Percentiles rank a stretch among this genome's conserved stretches.
phyloP scores from a whole-genome alignment of 768 basidiomycete species.

The Crucibulum laeve region DNA sequence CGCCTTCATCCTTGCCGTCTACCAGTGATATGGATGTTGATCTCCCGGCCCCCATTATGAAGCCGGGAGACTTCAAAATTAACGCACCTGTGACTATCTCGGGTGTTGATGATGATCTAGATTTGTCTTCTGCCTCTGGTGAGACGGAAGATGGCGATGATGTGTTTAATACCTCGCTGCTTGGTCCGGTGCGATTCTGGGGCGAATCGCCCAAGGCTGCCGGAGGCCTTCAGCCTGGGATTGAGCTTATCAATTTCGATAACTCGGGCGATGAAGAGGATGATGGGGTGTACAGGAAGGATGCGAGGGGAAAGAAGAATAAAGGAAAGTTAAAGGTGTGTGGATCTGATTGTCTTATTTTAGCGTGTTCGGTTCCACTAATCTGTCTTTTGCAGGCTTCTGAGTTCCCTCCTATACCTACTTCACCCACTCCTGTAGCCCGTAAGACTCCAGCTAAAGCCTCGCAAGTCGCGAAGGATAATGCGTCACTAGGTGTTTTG shows the following conservation, averaged over 20 bases:
- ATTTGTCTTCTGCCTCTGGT: conserved; percentile 7
- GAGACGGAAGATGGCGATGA: conserved; percentile 24
- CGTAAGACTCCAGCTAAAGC: conserved; percentile 17
- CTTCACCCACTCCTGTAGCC: conserved; percentile 42
- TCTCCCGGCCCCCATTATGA: conserved; percentile 8
- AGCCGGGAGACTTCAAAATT: background rate
- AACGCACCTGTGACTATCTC: background rate
- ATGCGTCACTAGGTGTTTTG: background rate
- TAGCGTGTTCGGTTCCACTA: background rate
- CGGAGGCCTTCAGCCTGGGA: conserved; percentile 31
- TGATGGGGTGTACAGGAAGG: conserved; percentile 22
- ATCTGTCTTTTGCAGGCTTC: conserved; percentile 23
- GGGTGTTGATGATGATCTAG: conserved; percentile 13
- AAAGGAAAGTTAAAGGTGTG: conserved; percentile 20
- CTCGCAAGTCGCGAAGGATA: conserved; percentile 4
- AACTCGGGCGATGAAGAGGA: conserved; percentile 23
- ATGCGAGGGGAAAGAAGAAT: conserved; percentile 18
- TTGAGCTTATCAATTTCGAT: conserved; percentile 29
- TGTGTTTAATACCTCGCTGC: conserved; percentile 27
- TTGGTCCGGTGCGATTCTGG: conserved; percentile 43
- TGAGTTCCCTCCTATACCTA: conserved; percentile 35
- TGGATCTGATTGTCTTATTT: conserved; percentile 1
- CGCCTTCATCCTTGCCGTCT: conserved; percentile 35
- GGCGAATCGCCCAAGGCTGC: conserved; percentile 26
- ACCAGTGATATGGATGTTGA: conserved; percentile 35